Evolutionary conservation across 2,329 filamentous ascomycete species (phyloP).

Genomic region (Dothidotthia symphoricarpi): DNA sequence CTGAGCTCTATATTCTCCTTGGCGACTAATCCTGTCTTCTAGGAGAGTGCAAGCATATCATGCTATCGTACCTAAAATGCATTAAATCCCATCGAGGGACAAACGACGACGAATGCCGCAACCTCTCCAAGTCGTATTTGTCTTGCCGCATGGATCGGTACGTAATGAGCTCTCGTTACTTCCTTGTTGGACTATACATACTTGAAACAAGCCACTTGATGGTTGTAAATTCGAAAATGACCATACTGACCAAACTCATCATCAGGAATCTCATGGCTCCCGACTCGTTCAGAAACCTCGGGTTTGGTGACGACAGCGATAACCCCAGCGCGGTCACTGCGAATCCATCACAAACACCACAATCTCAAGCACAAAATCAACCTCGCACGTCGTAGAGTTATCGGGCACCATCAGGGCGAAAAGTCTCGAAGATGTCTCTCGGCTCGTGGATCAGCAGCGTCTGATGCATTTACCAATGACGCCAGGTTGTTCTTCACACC

Average conservation of each 20-base stretch:
- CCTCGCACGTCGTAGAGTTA: slow-evolving; percentile 23
- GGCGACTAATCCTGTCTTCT: slow-evolving; percentile 23
- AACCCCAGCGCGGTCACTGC: slow-evolving; percentile 19
- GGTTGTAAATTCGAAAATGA: background rate
- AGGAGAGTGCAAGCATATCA: slow-evolving; percentile 93
- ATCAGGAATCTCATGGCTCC: slow-evolving; percentile 85
- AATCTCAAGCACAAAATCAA: slow-evolving; percentile 24
- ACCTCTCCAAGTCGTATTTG: slow-evolving; percentile 84
- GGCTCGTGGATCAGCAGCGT: no score
- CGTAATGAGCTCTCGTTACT: slow-evolving; percentile 38
- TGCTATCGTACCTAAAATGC: slow-evolving; percentile 80
- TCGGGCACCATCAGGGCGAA: no score
- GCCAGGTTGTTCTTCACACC: no score
- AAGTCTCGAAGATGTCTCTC: no score
- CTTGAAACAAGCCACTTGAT: no score
- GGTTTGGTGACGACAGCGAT: slow-evolving; percentile 62
- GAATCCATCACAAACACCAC: slow-evolving; percentile 27
- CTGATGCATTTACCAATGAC: no score
- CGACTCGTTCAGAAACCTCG: slow-evolving; percentile 92
- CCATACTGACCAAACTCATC: slow-evolving; percentile 17
- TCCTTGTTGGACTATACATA: no score
- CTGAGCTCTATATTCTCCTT: slow-evolving; percentile 1
- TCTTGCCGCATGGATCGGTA: slow-evolving; percentile 93
- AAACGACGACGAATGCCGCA: slow-evolving; percentile 82
- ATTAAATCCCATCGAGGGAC: slow-evolving; percentile 79